Evolutionary conservation across 495 filamentous ascomycete genomes (phyloP).

Genomic region (Annulohypoxylon stygium): DNA sequence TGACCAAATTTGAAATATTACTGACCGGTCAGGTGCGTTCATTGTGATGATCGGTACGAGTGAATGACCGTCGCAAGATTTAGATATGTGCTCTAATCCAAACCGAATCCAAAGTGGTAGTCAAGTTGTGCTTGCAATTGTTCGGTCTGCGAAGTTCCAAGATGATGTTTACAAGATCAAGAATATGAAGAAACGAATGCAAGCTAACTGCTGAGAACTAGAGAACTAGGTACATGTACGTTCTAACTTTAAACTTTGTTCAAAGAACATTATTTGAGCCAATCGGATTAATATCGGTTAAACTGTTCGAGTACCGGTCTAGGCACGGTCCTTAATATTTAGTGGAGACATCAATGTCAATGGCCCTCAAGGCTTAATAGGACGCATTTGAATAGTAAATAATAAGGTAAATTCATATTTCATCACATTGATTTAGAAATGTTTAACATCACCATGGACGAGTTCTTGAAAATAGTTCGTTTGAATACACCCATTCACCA

Average conservation of each 20-base stretch:
- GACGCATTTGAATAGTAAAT: too few species aligned
- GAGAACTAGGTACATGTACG: background rate
- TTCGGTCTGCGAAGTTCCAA: background rate
- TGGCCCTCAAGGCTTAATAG: too few species aligned
- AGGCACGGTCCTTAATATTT: background rate
- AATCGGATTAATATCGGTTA: constrained; percentile 34
- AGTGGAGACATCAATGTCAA: too few species aligned
- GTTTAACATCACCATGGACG: too few species aligned
- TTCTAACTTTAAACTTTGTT: constrained; percentile 8
- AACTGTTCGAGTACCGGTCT: background rate
- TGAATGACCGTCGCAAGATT: background rate
- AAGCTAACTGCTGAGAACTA: background rate
- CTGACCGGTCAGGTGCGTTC: constrained; percentile 80
- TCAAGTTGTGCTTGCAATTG: background rate
- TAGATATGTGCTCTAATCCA: background rate
- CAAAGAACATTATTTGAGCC: constrained; percentile 21
- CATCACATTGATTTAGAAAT: too few species aligned
- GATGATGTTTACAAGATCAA: constrained; percentile 12
- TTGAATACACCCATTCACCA: background rate
- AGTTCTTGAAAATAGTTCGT: too few species aligned
- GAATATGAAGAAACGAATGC: constrained; percentile 7
- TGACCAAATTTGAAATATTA: constrained; percentile 33
- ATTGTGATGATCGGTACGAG: constrained; percentile 57
- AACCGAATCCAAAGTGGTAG: background rate
- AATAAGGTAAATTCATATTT: too few species aligned